These are phyloP conservation scores for Corylus heterophylla DNA, from an alignment of 306 rosid genomes.

Conservation along the genomic window DNA sequence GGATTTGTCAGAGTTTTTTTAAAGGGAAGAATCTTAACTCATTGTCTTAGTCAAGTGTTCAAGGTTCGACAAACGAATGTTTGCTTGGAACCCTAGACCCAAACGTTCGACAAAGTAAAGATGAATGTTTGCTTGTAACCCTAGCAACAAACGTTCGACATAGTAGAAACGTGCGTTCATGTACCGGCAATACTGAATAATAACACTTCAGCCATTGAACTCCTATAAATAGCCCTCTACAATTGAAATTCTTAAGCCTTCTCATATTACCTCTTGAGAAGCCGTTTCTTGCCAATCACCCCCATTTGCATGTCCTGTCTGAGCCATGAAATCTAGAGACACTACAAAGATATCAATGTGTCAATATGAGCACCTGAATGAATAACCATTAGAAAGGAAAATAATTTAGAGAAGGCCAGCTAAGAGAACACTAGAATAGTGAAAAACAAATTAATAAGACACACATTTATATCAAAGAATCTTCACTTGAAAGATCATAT, in stretches of 20 bases:
- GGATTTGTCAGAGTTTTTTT: no score
- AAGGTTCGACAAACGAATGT: no score
- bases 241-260: neutral
- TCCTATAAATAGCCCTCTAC: neutral
- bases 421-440: neutral
- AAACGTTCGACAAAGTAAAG: no score
- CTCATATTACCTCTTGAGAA: constrained; percentile 67
- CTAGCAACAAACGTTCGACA: no score
- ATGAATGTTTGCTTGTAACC: no score
- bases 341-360: constrained; percentile 40
- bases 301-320: constrained; percentile 66
- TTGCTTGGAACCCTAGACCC: no score
- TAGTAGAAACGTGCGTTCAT: no score
- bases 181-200: no score
- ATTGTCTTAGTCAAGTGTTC: no score
- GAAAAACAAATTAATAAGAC: neutral
- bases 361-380: neutral
- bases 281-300: constrained; percentile 81
- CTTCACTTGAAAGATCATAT: neutral
- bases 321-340: constrained; percentile 74
- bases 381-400: neutral
- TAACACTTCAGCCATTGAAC: no score
- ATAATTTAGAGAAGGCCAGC: neutral
- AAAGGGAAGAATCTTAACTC: no score
- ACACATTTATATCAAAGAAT: neutral